Conservation (phyloP, 2,329 filamentous ascomycete species). For the Penicillium sp. region DNA sequence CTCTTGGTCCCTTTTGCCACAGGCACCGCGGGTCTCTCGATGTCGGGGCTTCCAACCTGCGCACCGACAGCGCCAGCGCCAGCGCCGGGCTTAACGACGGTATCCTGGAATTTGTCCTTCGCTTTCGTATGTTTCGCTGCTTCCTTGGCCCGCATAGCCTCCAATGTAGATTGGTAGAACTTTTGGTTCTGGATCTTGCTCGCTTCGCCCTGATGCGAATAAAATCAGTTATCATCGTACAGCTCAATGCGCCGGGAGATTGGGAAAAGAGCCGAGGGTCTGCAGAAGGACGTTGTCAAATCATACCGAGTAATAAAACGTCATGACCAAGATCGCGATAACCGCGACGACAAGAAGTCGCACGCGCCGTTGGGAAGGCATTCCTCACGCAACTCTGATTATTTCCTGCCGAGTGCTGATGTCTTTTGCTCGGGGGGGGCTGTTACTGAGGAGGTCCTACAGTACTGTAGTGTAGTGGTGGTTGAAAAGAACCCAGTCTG, state of each 20-base stretch:
- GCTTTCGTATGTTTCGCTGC: constrained; percentile 48
- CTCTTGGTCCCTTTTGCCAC: constrained; percentile 45
- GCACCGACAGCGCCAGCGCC: constrained; percentile 42
- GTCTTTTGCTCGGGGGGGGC: neutral
- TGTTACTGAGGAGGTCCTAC: neutral
- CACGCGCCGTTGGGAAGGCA: constrained; percentile 71
- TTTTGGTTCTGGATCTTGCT: constrained; percentile 43
- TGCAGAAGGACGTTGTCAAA: too few relatives aligned
- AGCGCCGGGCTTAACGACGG: constrained; percentile 11
- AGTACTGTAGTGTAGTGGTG: neutral
- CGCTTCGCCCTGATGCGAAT: constrained; percentile 38
- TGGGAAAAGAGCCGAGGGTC: neutral
- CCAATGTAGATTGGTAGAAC: constrained; percentile 59
- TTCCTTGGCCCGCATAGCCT: constrained; percentile 55
- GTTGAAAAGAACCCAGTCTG: neutral
- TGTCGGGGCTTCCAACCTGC: constrained; percentile 62
- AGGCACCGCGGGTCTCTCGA: constrained; percentile 42
- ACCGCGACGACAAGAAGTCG: constrained; percentile 67
- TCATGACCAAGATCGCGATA: constrained; percentile 64
- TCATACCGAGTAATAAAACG: constrained; percentile 72
- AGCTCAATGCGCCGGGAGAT: neutral
- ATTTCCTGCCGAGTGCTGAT: neutral
- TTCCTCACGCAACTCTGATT: constrained; percentile 33
- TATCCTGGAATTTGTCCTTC: constrained; percentile 56
- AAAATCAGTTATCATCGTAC: constrained; percentile 6